A percentile compares a stretch with the other conserved stretches of the same genome.
phyloP scores from a whole-genome alignment of 441 rosid species.

The Bruguiera hainesii region DNA sequence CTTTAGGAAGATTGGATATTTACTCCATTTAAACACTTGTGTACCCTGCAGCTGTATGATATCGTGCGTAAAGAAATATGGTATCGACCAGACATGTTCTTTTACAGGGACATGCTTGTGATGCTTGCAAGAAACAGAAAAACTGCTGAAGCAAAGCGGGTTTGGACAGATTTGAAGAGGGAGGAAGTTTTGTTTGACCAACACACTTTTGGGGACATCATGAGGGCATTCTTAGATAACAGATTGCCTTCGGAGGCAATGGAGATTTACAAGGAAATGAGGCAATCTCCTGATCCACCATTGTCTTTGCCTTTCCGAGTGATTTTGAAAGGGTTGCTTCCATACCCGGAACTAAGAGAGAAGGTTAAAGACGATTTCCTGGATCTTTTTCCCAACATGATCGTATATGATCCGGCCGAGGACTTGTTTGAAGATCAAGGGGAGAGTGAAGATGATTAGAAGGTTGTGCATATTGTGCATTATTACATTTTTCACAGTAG shows the following conservation, averaged over 20 bases:
- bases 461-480: neutral
- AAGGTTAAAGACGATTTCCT: slow-evolving; percentile 81
- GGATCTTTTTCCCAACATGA: slow-evolving; percentile 87
- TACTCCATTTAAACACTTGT: neutral
- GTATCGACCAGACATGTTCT: slow-evolving; percentile 92
- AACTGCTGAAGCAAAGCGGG: slow-evolving; percentile 55
- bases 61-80: slow-evolving; percentile 88
- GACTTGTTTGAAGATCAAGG: slow-evolving; percentile 61
- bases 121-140: slow-evolving; percentile 85
- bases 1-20: too few species aligned
- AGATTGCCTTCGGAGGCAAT: slow-evolving; percentile 67
- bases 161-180: slow-evolving; percentile 73
- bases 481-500: neutral
- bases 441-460: slow-evolving; percentile 48
- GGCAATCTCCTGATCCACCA: slow-evolving; percentile 81
- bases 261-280: slow-evolving; percentile 79
- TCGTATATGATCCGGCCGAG: slow-evolving; percentile 81
- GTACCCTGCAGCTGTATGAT: slow-evolving; percentile 55
- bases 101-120: slow-evolving; percentile 90
- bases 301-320: slow-evolving; percentile 82
- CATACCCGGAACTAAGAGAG: slow-evolving; percentile 76
- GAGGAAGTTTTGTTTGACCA: slow-evolving; percentile 86
- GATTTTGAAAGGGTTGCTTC: slow-evolving; percentile 76
- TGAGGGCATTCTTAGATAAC: slow-evolving; percentile 64
- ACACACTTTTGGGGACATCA: slow-evolving; percentile 81